Base-by-base conservation (phyloP, 306 rosid genomes). In the Dalbergia cochinchinensis region DNA sequence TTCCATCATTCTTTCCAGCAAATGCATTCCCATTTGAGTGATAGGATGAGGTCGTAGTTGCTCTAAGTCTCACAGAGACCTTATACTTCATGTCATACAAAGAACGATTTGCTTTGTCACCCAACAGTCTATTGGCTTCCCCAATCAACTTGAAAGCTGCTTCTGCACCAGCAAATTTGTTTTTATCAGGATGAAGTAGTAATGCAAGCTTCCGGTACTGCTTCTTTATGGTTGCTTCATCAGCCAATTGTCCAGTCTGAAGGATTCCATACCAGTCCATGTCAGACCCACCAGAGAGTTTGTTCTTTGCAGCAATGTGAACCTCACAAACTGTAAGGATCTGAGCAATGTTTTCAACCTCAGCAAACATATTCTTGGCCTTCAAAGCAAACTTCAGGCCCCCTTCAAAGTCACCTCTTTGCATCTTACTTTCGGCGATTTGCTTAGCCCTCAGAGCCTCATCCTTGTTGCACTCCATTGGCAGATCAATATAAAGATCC, bases 401-500 rank as follows among this genome's bases (percentile, higher is more conserved):
- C 78, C 89, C 98, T 6, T 51, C 65, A 86, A 87, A 95, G 63
- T 95, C 94, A n/a, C 83, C 80, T 34, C 1, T 73, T 47, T 87
- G 89, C 93, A 95, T 74, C 85, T 69, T 95, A 72, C 60, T 84
- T 48, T 92, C 96, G 1, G 98, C 94, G 55, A 92, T 55, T 65
- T 86, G 65, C 91, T 83, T 87, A 9, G 98, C 98, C 88, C 86
- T 89, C 76, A 83, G 0, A 59, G 98, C 99, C 86, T 92, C 97
- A 3, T 92, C 98, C 84, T 88, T 95, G 92, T 95, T 95, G 84
- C 97, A 95, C 82, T 95, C 99, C 99, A 95, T 95, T 42, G 59
- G 20, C 53, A 84, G 69, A 73, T 50, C 34, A 55, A 80, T 67
- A 59, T 65, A 68, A 54, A 18, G 51, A 45, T 39, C 47, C 71